Evolutionary conservation across 441 rosid species (phyloP).

Genomic region (Aquilaria agallochum): DNA sequence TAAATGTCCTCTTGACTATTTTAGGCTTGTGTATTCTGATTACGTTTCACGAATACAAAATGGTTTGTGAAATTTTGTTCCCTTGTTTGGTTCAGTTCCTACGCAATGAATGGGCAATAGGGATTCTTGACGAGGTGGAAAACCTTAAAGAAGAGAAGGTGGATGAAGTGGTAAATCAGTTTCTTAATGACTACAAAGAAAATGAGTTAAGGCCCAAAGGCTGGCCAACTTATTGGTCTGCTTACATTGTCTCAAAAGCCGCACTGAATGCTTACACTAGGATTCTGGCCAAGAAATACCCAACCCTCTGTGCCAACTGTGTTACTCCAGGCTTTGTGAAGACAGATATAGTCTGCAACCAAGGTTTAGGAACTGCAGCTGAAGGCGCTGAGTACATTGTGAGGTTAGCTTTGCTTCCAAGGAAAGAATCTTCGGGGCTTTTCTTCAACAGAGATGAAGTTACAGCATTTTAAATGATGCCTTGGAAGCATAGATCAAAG

Average conservation of each 20-base stretch:
- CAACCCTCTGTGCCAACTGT: slow-evolving; percentile 36
- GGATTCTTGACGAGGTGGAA: slow-evolving; percentile 41
- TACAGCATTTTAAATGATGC: slow-evolving; percentile 28
- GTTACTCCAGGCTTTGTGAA: slow-evolving; percentile 54
- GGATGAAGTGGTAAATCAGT: slow-evolving; percentile 40
- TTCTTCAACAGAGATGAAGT: slow-evolving; percentile 30
- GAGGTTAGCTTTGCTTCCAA: slow-evolving; percentile 40
- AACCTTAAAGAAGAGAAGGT: slow-evolving; percentile 41
- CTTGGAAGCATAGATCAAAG: too few relatives aligned
- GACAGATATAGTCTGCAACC: slow-evolving; percentile 41
- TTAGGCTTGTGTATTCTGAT: too few relatives aligned
- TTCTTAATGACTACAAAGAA: slow-evolving; percentile 42
- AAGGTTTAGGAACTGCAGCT: slow-evolving; percentile 31
- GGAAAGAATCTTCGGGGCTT: slow-evolving; percentile 40
- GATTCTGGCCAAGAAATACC: slow-evolving; percentile 40
- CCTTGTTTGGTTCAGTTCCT: slow-evolving; percentile 24
- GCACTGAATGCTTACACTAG: slow-evolving; percentile 53
- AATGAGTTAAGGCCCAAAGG: slow-evolving; percentile 40
- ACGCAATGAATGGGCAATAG: slow-evolving; percentile 40
- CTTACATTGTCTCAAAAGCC: slow-evolving; percentile 45
- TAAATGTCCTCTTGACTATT: too few relatives aligned
- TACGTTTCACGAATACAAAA: too few relatives aligned
- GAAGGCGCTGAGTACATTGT: slow-evolving; percentile 54
- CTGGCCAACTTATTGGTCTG: slow-evolving; percentile 41
- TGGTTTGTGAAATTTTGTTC: neutral